phyloP scores from a whole-genome alignment of 192 early-diverging fungal species.

The Gigaspora rosea region DNA sequence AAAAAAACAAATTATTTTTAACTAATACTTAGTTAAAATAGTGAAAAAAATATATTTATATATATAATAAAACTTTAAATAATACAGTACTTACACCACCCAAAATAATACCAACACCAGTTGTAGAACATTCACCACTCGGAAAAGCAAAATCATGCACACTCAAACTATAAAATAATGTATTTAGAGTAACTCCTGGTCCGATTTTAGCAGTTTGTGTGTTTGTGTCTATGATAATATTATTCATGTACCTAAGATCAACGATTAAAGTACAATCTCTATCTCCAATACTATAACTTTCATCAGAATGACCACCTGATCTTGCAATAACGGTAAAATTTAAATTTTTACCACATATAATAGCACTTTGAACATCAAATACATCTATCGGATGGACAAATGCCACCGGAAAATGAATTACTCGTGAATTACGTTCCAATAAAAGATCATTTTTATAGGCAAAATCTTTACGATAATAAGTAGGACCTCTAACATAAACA shows the following conservation, averaged over 20 bases:
- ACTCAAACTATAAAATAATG: conserved; percentile 42
- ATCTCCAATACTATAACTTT: conserved; percentile 46
- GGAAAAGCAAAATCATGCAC: conserved; percentile 39
- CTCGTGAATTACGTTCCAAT: neutral
- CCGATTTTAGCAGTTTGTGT: conserved; percentile 37
- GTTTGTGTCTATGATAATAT: conserved; percentile 26
- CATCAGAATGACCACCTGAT: conserved; percentile 58
- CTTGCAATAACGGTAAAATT: conserved; percentile 39
- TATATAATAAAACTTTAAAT: too few species aligned
- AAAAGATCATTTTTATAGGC: too few species aligned
- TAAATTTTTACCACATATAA: conserved; percentile 37
- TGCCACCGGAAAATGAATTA: conserved; percentile 21
- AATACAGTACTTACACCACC: conserved; percentile 31
- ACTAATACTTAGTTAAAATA: too few species aligned
- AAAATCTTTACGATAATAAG: too few species aligned
- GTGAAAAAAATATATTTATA: too few species aligned
- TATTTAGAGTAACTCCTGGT: conserved; percentile 50
- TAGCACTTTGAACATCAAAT: conserved; percentile 36
- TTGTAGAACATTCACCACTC: conserved; percentile 51
- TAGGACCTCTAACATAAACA: too few species aligned
- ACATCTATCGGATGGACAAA: conserved; percentile 34
- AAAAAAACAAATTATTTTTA: neutral
- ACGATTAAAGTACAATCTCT: conserved; percentile 42
- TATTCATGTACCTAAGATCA: conserved; percentile 43
- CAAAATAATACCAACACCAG: conserved; percentile 51